Conservation (phyloP, 129 eudicot genomes). For the Flaveria bidentis region DNA sequence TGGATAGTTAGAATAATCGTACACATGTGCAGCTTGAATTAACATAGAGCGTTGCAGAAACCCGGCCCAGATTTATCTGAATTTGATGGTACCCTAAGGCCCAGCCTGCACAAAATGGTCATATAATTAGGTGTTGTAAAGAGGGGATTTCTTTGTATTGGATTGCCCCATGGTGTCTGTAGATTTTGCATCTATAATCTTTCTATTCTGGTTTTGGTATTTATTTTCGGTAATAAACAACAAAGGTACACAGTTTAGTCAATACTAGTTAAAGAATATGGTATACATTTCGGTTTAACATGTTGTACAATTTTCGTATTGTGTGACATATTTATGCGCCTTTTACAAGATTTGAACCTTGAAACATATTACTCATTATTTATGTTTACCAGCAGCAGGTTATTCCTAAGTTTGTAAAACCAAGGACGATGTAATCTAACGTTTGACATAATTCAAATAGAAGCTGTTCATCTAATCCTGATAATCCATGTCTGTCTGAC, state of each 20-base stretch:
- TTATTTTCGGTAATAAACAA: conserved; percentile 25
- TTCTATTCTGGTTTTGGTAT: conserved; percentile 17
- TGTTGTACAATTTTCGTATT: background rate
- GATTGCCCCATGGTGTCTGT: conserved; percentile 25
- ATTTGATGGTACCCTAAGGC: conserved; percentile 21
- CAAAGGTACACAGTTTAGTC: conserved; percentile 9
- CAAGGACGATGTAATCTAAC: too few relatives aligned
- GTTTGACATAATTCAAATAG: too few relatives aligned
- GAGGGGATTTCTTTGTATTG: conserved; percentile 38
- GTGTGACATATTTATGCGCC: background rate
- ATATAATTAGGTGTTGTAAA: conserved; percentile 44
- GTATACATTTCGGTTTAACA: conserved; percentile 3
- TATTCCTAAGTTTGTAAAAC: too few relatives aligned
- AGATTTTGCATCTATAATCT: conserved; percentile 41
- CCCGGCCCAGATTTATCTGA: conserved; percentile 26
- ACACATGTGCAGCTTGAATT: conserved; percentile 44
- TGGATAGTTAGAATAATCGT: conserved; percentile 42
- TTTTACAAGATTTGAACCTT: background rate
- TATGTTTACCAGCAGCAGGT: too few relatives aligned
- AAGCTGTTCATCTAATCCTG: too few relatives aligned
- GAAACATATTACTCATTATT: background rate
- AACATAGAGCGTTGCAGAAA: conserved; percentile 47
- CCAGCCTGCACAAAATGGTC: conserved; percentile 27
- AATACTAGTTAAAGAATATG: conserved; percentile 1
- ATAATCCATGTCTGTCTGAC: too few relatives aligned